phyloP scores from a whole-genome alignment of 306 rosid species.

The Psophocarpus tetragonolobus region DNA sequence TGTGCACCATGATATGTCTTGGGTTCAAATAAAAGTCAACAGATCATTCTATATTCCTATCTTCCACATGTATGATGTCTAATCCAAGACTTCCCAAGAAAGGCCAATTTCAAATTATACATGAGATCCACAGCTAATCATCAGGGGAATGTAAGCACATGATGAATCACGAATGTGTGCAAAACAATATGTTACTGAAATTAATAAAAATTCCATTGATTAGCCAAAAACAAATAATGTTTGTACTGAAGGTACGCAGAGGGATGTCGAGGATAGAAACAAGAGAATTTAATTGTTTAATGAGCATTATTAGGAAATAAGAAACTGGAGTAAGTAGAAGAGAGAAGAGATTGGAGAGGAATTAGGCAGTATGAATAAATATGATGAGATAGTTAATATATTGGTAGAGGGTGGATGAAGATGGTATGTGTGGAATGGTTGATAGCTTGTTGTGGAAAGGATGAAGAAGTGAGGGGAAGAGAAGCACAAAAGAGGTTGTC shows the following conservation, averaged over 20 bases:
- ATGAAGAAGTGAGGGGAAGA: constrained; percentile 41
- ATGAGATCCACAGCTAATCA: constrained; percentile 35
- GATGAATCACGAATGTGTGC: constrained; percentile 33
- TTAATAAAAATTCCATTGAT: constrained; percentile 19
- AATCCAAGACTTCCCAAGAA: constrained; percentile 16
- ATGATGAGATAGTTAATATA: not conserved
- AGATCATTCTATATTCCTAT: not conserved
- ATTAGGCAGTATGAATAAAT: too few species aligned
- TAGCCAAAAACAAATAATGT: not conserved
- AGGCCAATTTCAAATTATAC: constrained; percentile 21
- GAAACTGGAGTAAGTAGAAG: too few species aligned
- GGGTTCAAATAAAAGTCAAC: constrained; percentile 8
- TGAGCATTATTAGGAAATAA: not conserved
- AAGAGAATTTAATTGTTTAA: not conserved
- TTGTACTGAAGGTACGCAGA: not conserved
- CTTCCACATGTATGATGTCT: not conserved
- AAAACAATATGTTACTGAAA: constrained; percentile 25
- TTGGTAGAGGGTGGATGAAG: constrained; percentile 23
- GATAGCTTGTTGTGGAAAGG: constrained; percentile 45
- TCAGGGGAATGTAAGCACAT: constrained; percentile 40
- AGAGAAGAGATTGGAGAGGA: too few species aligned
- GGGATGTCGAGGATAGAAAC: not conserved
- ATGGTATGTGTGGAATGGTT: constrained; percentile 33
- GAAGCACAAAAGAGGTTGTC: constrained; percentile 76
- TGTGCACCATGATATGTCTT: constrained; percentile 1